A percentile compares a stretch with the other conserved stretches of the same genome.
Conservation (phyloP, 2,329 filamentous ascomycete genomes). For the Fusarium nodosum region DNA sequence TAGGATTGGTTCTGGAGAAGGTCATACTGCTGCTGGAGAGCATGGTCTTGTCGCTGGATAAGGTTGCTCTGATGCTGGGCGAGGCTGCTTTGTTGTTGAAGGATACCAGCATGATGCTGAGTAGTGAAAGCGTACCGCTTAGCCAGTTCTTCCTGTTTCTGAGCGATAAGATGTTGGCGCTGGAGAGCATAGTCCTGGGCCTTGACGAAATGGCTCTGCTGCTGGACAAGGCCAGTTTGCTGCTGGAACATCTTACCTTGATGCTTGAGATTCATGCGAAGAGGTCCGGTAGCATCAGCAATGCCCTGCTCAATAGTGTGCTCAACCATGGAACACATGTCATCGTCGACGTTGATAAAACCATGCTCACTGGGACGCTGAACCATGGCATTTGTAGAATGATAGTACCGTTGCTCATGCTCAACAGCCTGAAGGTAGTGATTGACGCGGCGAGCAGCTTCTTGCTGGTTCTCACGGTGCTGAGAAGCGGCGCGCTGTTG, state of each 20-base stretch:
- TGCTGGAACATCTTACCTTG: slow-evolving; percentile 7
- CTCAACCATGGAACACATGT: slow-evolving; percentile 51
- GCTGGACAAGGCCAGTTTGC: slow-evolving; percentile 31
- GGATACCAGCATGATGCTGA: neutral
- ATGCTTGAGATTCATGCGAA: slow-evolving; percentile 46
- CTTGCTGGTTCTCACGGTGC: slow-evolving; percentile 34
- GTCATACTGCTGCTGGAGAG: slow-evolving; percentile 6
- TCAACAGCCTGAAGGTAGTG: slow-evolving; percentile 48
- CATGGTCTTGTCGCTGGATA: neutral
- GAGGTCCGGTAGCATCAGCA: slow-evolving; percentile 50
- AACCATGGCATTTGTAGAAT: slow-evolving; percentile 11
- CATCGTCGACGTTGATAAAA: slow-evolving; percentile 34
- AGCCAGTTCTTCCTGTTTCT: neutral
- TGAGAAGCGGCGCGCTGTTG: slow-evolving; percentile 52
- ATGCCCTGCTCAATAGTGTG: slow-evolving; percentile 53
- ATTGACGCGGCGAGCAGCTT: slow-evolving; percentile 45
- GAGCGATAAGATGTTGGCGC: neutral
- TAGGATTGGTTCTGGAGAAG: slow-evolving; percentile 5
- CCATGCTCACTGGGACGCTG: slow-evolving; percentile 19
- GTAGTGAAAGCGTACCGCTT: neutral
- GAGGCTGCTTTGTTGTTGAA: neutral
- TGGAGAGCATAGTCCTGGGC: neutral
- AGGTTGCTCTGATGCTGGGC: neutral
- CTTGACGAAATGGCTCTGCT: neutral
- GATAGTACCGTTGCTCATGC: slow-evolving; percentile 44